phyloP scores from a whole-genome alignment of 768 basidiomycete genomes.

The Naganishia kalamii region DNA sequence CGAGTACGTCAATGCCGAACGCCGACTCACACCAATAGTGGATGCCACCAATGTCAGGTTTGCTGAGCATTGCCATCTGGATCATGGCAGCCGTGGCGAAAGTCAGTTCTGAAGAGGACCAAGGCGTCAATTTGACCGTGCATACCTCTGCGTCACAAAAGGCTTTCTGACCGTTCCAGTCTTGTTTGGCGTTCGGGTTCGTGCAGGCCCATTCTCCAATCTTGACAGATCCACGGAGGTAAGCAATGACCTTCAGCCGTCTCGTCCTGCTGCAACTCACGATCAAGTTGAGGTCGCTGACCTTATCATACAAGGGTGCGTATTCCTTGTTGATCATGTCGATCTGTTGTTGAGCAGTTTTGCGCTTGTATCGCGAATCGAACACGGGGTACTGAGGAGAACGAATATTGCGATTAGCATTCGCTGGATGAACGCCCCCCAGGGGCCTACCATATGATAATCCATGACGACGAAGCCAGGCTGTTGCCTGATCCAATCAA shows the following conservation, averaged over 20 bases:
- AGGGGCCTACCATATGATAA: not conserved
- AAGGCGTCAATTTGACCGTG: not conserved
- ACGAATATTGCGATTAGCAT: not conserved
- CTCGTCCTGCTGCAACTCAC: not conserved
- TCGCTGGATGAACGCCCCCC: not conserved
- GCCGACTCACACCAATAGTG: slow-evolving; percentile 20
- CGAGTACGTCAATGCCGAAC: no score
- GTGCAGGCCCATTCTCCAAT: slow-evolving; percentile 25
- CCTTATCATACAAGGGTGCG: not conserved
- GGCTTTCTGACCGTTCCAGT: not conserved
- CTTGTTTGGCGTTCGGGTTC: not conserved
- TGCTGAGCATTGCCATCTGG: not conserved
- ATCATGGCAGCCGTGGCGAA: no score
- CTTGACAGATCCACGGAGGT: not conserved
- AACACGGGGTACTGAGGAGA: slow-evolving; percentile 1
- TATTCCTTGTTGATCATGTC: not conserved
- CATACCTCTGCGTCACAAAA: slow-evolving; percentile 22
- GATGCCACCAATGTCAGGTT: slow-evolving; percentile 4
- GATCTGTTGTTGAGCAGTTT: not conserved
- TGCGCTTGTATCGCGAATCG: not conserved
- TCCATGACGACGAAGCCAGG: slow-evolving; percentile 9
- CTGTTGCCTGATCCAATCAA: slow-evolving; percentile 11
- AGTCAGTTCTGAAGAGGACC: not conserved
- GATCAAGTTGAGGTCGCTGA: not conserved
- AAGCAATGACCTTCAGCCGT: not conserved